phyloP scores from a whole-genome alignment of 306 rosid species.

The Corylus heterophylla region DNA sequence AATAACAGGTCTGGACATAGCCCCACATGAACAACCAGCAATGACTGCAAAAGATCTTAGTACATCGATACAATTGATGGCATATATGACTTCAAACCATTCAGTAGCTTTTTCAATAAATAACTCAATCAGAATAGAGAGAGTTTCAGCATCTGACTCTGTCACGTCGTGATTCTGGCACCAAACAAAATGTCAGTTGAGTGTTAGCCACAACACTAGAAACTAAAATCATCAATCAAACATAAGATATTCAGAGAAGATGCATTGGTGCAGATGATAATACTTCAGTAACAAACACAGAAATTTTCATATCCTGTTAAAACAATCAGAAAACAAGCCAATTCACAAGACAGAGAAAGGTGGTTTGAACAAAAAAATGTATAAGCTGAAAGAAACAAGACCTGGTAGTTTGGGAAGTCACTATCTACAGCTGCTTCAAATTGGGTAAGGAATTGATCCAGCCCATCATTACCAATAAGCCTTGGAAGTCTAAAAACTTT shows the following conservation, averaged over 20 bases:
- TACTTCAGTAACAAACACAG: neutral
- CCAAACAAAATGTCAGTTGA: slow-evolving; percentile 32
- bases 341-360: neutral
- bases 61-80: slow-evolving; percentile 83
- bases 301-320: neutral
- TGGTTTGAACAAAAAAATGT: neutral
- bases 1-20: slow-evolving; percentile 83
- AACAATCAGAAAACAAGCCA: neutral
- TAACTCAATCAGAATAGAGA: slow-evolving; percentile 68
- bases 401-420: slow-evolving; percentile 87
- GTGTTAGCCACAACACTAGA: slow-evolving; percentile 18
- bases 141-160: slow-evolving; percentile 77
- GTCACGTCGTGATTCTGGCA: slow-evolving; percentile 77
- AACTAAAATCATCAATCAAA: neutral
- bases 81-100: slow-evolving; percentile 73
- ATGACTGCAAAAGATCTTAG: slow-evolving; percentile 81
- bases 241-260: slow-evolving; percentile 2
- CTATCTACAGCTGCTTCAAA: slow-evolving; percentile 92
- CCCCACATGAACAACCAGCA: slow-evolving; percentile 66
- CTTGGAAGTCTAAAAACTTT: slow-evolving; percentile 63
- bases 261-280: neutral
- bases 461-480: slow-evolving; percentile 65
- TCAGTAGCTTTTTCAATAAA: slow-evolving; percentile 68
- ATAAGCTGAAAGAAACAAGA: slow-evolving; percentile 21
- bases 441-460: slow-evolving; percentile 76